These are phyloP conservation scores for Yamadazyma triangularis DNA, from an alignment of 1,139 yeast genomes.

Conservation along the genomic window DNA sequence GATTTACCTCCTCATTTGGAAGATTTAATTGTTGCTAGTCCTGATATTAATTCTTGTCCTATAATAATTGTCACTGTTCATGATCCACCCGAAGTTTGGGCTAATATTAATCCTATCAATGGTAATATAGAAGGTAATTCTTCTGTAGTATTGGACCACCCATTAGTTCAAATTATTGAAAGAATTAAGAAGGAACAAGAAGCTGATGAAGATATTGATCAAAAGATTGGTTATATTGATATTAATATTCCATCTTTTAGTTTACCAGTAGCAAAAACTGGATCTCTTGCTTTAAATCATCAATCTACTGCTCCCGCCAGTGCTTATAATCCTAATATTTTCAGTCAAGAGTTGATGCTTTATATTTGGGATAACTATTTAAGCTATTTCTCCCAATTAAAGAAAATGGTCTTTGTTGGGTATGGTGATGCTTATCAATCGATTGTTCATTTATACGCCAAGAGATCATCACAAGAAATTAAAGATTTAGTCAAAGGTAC, in stretches of 20 bases:
- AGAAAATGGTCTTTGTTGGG: constrained; percentile 76
- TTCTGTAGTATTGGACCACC: constrained; percentile 56
- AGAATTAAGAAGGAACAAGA: constrained; percentile 26
- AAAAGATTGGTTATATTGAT: constrained; percentile 77
- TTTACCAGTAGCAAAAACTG: constrained; percentile 23
- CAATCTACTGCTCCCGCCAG: constrained; percentile 18
- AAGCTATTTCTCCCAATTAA: constrained; percentile 62
- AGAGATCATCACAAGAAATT: constrained; percentile 56
- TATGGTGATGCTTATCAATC: constrained; percentile 89
- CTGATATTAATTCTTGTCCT: constrained; percentile 60
- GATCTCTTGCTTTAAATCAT: constrained; percentile 17
- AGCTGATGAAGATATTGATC: constrained; percentile 47
- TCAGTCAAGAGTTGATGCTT: constrained; percentile 71
- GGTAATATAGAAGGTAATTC: constrained; percentile 74
- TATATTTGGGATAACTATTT: constrained; percentile 91
- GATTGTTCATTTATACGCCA: constrained; percentile 82
- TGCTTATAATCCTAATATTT: constrained; percentile 53
- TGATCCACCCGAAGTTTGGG: constrained; percentile 95
- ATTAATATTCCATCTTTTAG: constrained; percentile 63
- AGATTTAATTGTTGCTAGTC: constrained; percentile 74
- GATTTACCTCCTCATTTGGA: constrained; percentile 50
- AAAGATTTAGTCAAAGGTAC: constrained; percentile 66
- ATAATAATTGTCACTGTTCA: constrained; percentile 71
- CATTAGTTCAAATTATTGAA: constrained; percentile 34
- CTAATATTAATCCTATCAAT: constrained; percentile 71